Evolutionary conservation across 805 yeast species (phyloP).

Genomic region (Priceomyces medius): DNA sequence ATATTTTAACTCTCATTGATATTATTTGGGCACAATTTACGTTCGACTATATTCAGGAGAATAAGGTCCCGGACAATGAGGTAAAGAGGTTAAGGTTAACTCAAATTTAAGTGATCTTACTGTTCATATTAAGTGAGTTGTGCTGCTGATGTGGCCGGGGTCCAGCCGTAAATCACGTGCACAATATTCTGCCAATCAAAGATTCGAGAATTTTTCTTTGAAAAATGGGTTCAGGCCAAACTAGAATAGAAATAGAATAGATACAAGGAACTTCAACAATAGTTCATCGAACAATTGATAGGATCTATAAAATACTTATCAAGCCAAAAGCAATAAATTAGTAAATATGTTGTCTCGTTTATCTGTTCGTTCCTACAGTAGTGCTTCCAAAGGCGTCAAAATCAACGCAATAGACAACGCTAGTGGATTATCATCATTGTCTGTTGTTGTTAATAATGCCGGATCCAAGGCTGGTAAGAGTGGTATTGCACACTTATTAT

Average conservation of each 20-base stretch:
- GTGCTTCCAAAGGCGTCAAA: slow-evolving; percentile 43
- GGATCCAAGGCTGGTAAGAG: slow-evolving; percentile 76
- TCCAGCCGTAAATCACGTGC: slow-evolving; percentile 9
- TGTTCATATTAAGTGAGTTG: background rate
- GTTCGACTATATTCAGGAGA: slow-evolving; percentile 51
- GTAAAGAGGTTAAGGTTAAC: slow-evolving; percentile 14
- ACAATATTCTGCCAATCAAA: slow-evolving; percentile 14
- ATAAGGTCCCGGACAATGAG: slow-evolving; percentile 34
- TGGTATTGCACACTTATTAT: slow-evolving; percentile 83
- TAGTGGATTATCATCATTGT: slow-evolving; percentile 68
- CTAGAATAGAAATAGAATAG: background rate
- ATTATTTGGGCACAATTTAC: slow-evolving; percentile 78
- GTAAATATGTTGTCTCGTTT: slow-evolving; percentile 40
- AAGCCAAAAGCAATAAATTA: background rate
- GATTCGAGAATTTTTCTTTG: slow-evolving; percentile 13
- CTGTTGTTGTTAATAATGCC: slow-evolving; percentile 76
- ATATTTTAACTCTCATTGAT: slow-evolving; percentile 69
- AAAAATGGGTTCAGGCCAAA: slow-evolving; percentile 3
- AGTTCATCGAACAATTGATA: slow-evolving; percentile 3
- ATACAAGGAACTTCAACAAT: background rate
- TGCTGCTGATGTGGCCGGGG: background rate
- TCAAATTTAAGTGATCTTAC: slow-evolving; percentile 12
- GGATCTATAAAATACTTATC: background rate
- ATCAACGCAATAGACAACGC: slow-evolving; percentile 57
- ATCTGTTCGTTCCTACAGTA: slow-evolving; percentile 42